These are phyloP conservation scores for Silene noctiflora DNA, from an alignment of 179 eudicot genomes.

Conservation along the genomic window DNA sequence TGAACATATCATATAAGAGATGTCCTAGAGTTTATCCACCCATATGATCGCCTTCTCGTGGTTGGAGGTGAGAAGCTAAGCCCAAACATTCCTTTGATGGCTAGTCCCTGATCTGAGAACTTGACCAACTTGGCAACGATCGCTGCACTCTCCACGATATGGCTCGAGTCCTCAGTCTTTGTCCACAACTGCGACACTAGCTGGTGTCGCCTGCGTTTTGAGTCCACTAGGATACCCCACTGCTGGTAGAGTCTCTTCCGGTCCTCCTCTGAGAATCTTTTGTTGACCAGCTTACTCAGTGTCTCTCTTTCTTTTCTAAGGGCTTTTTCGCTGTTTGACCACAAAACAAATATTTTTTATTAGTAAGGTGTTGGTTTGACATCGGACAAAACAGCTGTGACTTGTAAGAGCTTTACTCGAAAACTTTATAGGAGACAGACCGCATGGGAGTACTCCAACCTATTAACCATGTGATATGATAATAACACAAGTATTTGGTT, in stretches of 20 bases:
- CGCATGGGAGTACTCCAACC: too few species aligned
- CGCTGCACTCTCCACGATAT: slow-evolving; percentile 59
- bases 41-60: slow-evolving; percentile 39
- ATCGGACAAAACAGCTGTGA: too few species aligned
- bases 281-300: slow-evolving; percentile 55
- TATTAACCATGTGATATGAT: too few species aligned
- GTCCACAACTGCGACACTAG: slow-evolving; percentile 55
- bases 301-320: slow-evolving; percentile 59
- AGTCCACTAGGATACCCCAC: slow-evolving; percentile 54
- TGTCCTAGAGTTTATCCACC: slow-evolving; percentile 46
- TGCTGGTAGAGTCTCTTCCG: slow-evolving; percentile 56
- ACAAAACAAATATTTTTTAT: slow-evolving; percentile 22
- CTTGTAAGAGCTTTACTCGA: too few species aligned
- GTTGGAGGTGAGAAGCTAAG: slow-evolving; percentile 62
- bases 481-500: too few species aligned
- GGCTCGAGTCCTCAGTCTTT: slow-evolving; percentile 53
- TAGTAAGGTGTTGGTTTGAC: neutral
- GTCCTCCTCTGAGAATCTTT: slow-evolving; percentile 49
- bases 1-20: slow-evolving; percentile 30
- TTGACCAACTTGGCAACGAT: slow-evolving; percentile 64
- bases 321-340: slow-evolving; percentile 54
- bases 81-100: slow-evolving; percentile 70
- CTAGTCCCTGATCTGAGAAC: slow-evolving; percentile 47
- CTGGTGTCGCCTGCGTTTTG: slow-evolving; percentile 67
- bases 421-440: too few species aligned